These are phyloP conservation scores for Omphalea diandra DNA, from an alignment of 441 rosid genomes.

Conservation along the genomic window DNA sequence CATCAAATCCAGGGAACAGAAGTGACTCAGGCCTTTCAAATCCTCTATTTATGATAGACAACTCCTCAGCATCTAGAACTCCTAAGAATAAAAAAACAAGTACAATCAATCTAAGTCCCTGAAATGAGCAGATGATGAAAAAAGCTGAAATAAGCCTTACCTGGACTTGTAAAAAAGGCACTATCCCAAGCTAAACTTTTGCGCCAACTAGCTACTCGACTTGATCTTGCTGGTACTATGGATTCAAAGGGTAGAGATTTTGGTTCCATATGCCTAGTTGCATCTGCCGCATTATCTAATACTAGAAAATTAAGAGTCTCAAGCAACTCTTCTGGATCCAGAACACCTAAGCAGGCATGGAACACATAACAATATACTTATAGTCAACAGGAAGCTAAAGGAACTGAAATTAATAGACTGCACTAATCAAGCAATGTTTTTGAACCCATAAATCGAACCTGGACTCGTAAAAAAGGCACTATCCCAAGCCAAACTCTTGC, in stretches of 20 bases:
- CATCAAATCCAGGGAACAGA: conserved; percentile 28
- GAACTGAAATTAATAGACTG: neutral
- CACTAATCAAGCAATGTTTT: neutral
- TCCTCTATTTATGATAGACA: conserved; percentile 53
- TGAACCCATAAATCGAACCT: conserved; percentile 30
- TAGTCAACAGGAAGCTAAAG: neutral
- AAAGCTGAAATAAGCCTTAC: conserved; percentile 24
- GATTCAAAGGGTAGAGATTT: conserved; percentile 25
- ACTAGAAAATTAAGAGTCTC: conserved; percentile 39
- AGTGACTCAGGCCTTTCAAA: conserved; percentile 30
- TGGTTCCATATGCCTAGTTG: conserved; percentile 8
- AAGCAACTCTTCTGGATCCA: conserved; percentile 65
- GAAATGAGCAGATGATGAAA: neutral
- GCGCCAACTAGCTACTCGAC: conserved; percentile 31
- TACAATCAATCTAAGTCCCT: neutral
- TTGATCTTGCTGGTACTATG: conserved; percentile 16
- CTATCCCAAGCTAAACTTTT: conserved; percentile 76
- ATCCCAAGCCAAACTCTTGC: conserved; percentile 83
- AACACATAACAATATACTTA: neutral
- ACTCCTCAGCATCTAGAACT: conserved; percentile 66
- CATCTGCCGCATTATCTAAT: conserved; percentile 28
- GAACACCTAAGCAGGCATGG: conserved; percentile 41
- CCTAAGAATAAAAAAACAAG: conserved; percentile 32
- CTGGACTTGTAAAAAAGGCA: conserved; percentile 59
- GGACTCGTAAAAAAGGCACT: conserved; percentile 68